Evolutionary conservation across 192 early-diverging fungal species (phyloP).

Genomic region (Rhizoclosmatium sp.): DNA sequence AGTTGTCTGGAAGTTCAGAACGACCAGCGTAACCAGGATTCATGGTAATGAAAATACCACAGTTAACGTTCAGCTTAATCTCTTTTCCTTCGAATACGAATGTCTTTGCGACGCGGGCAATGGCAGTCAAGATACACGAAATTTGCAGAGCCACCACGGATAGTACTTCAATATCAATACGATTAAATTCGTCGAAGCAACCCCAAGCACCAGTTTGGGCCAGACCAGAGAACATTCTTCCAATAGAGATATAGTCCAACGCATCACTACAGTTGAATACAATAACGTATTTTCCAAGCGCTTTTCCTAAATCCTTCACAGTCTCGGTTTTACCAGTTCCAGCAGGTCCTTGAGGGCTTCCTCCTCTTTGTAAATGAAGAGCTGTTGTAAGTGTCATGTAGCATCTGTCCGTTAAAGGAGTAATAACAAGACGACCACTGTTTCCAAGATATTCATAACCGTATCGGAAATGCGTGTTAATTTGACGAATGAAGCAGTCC

Average conservation of each 20-base stretch:
- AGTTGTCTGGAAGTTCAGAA: slow-evolving; percentile 65
- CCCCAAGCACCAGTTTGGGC: slow-evolving; percentile 71
- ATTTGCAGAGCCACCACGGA: slow-evolving; percentile 67
- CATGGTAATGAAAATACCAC: slow-evolving; percentile 50
- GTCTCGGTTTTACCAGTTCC: slow-evolving; percentile 74
- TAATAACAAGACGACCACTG: slow-evolving; percentile 66
- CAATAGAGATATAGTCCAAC: slow-evolving; percentile 69
- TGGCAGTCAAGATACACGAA: slow-evolving; percentile 62
- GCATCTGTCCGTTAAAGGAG: slow-evolving; percentile 67
- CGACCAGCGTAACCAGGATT: slow-evolving; percentile 68
- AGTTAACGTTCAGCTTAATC: slow-evolving; percentile 57
- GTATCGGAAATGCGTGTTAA: slow-evolving; percentile 67
- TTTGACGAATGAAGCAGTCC: slow-evolving; percentile 69
- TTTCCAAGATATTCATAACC: slow-evolving; percentile 67
- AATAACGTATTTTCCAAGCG: slow-evolving; percentile 66
- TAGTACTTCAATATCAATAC: slow-evolving; percentile 71
- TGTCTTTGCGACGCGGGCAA: slow-evolving; percentile 51
- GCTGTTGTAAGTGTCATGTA: slow-evolving; percentile 71
- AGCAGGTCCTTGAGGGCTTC: slow-evolving; percentile 64
- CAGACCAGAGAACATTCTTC: slow-evolving; percentile 67
- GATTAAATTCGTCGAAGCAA: slow-evolving; percentile 73
- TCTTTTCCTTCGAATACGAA: slow-evolving; percentile 71
- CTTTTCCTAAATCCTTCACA: slow-evolving; percentile 68
- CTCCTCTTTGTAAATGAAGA: slow-evolving; percentile 60
- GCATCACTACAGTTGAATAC: slow-evolving; percentile 70